These are phyloP conservation scores for Cladosporium velox DNA, from an alignment of 2,329 filamentous ascomycete genomes.

Conservation along the genomic window DNA sequence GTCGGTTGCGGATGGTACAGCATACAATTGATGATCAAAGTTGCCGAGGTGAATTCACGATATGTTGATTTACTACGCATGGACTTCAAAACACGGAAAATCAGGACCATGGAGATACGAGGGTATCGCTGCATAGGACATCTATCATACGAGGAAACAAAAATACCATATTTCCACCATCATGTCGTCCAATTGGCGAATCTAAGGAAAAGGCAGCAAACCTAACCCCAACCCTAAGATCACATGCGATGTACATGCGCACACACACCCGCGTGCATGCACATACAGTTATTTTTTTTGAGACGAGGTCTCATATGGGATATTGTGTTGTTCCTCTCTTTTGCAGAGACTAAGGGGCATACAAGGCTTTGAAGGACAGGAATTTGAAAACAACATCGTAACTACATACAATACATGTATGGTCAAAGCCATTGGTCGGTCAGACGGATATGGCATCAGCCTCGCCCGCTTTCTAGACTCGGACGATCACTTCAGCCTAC, in stretches of 20 bases:
- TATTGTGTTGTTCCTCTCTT: not conserved
- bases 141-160: not conserved
- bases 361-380: not conserved
- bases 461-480: not conserved
- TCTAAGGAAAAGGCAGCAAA: not conserved
- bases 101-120: not conserved
- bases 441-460: not conserved
- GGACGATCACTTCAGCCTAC: not conserved
- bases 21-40: not conserved
- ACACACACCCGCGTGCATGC: too few species aligned
- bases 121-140: accelerated
- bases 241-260: too few species aligned
- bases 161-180: not conserved
- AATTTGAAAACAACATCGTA: not conserved
- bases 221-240: not conserved
- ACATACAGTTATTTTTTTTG: too few species aligned
- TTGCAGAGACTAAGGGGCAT: not conserved
- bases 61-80: not conserved
- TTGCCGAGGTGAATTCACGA: not conserved
- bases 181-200: not conserved
- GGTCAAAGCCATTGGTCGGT: not conserved
- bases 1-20: not conserved
- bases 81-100: not conserved
- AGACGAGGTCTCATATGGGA: too few species aligned
- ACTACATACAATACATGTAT: not conserved